phyloP scores from a whole-genome alignment of 78 protist genomes.

The Monosiga brevicollis region DNA sequence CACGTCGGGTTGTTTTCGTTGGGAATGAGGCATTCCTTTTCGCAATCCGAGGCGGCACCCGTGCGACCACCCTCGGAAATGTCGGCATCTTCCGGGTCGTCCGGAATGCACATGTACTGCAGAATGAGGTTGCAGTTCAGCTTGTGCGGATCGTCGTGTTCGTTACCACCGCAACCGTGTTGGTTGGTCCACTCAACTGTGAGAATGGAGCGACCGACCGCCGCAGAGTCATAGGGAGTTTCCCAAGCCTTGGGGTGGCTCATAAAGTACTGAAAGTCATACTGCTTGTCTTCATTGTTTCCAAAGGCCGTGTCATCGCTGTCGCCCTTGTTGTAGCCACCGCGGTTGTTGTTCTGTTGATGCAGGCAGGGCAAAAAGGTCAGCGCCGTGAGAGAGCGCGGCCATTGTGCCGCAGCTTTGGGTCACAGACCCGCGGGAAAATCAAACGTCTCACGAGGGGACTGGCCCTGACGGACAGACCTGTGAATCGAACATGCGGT shows the following conservation, averaged over 20 bases:
- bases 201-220: conserved; percentile 3
- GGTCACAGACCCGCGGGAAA: too few species aligned
- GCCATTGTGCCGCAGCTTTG: too few species aligned
- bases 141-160: neutral
- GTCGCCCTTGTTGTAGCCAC: conserved; percentile 4
- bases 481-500: conserved; percentile 38
- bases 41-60: neutral
- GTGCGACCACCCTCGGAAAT: neutral
- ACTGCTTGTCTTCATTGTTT: conserved; percentile 25
- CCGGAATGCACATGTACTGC: conserved; percentile 5
- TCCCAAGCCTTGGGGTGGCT: neutral
- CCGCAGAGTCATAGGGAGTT: neutral
- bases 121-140: neutral
- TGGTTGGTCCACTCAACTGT: conserved; percentile 42
- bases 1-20: neutral
- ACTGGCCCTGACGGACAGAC: too few species aligned
- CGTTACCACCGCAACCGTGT: conserved; percentile 29
- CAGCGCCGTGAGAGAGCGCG: too few species aligned
- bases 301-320: neutral
- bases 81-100: too few species aligned
- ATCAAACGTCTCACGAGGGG: too few species aligned
- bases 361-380: too few species aligned
- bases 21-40: neutral
- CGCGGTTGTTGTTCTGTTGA: neutral
- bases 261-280: neutral